These are phyloP conservation scores for Pogostemon cablin DNA, from an alignment of 257 asterid genomes.

Conservation along the genomic window DNA sequence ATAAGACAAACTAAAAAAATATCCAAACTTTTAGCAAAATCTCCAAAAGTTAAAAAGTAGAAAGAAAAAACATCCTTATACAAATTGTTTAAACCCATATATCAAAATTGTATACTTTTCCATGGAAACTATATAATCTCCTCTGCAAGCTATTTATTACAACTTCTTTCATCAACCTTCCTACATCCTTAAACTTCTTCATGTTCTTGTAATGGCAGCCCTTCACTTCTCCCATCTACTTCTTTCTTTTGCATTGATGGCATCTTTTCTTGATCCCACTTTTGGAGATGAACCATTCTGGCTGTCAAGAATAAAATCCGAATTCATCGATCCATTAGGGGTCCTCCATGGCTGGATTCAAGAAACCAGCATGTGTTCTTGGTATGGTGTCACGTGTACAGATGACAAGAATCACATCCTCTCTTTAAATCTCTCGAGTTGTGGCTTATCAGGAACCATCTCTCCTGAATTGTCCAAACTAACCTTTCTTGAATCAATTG, in stretches of 20 bases:
- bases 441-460: constrained; percentile 59
- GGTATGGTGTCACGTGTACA: constrained; percentile 82
- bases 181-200: constrained; percentile 25
- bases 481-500: constrained; percentile 57
- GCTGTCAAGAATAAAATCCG: constrained; percentile 64
- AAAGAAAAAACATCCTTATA: constrained; percentile 32
- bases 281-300: constrained; percentile 41
- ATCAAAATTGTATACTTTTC: constrained; percentile 27
- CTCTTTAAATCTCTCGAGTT: constrained; percentile 60
- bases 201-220: constrained; percentile 43
- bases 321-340: constrained; percentile 58
- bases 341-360: constrained; percentile 67
- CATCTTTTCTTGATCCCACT: constrained; percentile 32
- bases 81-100: constrained; percentile 18
- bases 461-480: constrained; percentile 63
- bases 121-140: constrained; percentile 43
- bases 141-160: background rate
- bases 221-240: constrained; percentile 41
- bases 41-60: constrained; percentile 34
- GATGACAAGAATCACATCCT: constrained; percentile 47
- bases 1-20: constrained; percentile 34
- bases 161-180: constrained; percentile 28
- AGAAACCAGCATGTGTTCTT: constrained; percentile 56
- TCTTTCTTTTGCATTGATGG: constrained; percentile 44
- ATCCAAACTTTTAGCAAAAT: constrained; percentile 40